Base-by-base conservation (phyloP, 148 eudicot species). In the Fagopyrum esculentum region DNA sequence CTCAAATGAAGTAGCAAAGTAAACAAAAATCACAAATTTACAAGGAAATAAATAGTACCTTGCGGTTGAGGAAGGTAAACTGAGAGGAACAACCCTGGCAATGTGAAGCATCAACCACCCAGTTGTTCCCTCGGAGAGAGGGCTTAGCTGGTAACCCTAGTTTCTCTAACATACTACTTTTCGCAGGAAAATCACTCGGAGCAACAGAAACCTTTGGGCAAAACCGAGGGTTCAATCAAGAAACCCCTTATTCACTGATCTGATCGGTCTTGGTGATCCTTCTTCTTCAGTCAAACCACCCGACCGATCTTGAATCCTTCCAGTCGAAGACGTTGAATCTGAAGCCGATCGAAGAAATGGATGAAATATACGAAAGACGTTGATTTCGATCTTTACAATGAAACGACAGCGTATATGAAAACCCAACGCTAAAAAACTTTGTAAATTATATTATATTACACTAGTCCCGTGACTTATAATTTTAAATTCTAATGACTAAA, bases 61-160 rank as follows among this genome's bases (percentile, higher is more conserved):
- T 90, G 84, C 98, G 96, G 87, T 92, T 90, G 89, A 92, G 84
- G 83, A 92, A 92, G 54, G 98, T 87, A 79, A 93, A 93, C 74
- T 82, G 98, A 22, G 89, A 78, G 49, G 98, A 86, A 73, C 98
- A 93, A 16, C 86, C 84, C 79, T 93, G 96, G 79, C 98, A 93
- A 81, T 90, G 91, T 3, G 96, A 80, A 66, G 91, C 90, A 72
- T 93, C 98, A 68, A 87, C 81, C 54, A 93, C 98, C 98, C 98
- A 93, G 80, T 73, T 84, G 77, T 85, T 93, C 13, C 98, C 98
- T 76, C 98, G 74, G 50, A 84, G 71, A 6, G 98, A 84, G 71
- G 98, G 98, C 80, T 85, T 92, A 75, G 86, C 74, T 6, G 98
- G 96, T 73, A 93, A 83, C 49, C 96, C 98, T 72, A 93, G 86